Evolutionary conservation across 179 eudicot genomes (phyloP).

Genomic region (Beta corolliflora): DNA sequence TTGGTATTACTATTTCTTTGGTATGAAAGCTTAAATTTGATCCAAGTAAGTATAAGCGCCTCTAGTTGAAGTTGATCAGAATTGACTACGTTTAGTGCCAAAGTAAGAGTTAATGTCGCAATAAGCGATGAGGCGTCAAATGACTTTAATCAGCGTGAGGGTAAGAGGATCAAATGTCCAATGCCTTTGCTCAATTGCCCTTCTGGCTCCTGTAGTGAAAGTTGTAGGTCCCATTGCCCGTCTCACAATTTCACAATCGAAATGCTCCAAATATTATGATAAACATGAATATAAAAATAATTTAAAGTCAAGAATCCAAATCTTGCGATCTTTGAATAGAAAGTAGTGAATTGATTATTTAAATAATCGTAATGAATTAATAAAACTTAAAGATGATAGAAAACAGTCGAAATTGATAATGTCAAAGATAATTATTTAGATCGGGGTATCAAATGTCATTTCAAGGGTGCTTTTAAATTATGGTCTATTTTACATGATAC

Average conservation of each 20-base stretch:
- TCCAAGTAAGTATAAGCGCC: too few relatives aligned
- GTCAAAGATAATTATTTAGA: slow-evolving; percentile 11
- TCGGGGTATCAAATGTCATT: slow-evolving; percentile 12
- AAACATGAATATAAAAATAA: background rate
- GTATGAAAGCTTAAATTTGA: too few relatives aligned
- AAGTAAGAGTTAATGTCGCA: too few relatives aligned
- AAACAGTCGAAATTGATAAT: slow-evolving; percentile 1
- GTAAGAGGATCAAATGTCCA: too few relatives aligned
- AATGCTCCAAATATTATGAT: too few relatives aligned
- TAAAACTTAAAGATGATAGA: background rate
- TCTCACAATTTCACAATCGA: background rate
- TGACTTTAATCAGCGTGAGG: rapidly evolving
- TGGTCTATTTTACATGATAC: slow-evolving; percentile 13
- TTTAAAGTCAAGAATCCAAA: background rate
- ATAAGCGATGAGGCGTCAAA: too few relatives aligned
- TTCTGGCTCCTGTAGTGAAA: too few relatives aligned
- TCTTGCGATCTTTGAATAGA: background rate
- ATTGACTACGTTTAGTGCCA: too few relatives aligned
- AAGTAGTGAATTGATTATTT: background rate
- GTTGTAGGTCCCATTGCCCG: background rate
- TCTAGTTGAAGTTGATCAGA: too few relatives aligned
- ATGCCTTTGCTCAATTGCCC: too few relatives aligned
- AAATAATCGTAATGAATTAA: background rate
- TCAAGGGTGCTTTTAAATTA: slow-evolving; percentile 13
- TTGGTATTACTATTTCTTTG: too few relatives aligned